Base-by-base conservation (phyloP, 495 filamentous ascomycete genomes). In the Hypomontagnella submonticulosa region DNA sequence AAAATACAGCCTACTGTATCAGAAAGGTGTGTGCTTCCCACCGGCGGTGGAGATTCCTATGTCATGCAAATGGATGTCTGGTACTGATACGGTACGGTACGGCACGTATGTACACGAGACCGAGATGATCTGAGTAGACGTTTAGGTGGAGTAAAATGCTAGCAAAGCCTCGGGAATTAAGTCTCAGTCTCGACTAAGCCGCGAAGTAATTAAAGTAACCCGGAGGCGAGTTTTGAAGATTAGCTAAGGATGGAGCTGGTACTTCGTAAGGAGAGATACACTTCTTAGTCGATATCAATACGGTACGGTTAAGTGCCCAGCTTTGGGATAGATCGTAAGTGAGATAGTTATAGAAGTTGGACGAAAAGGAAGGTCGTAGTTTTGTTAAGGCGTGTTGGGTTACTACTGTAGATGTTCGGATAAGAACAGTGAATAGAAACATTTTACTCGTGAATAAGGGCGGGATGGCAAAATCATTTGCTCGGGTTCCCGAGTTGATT, bases 121-220 rank as follows among this genome's bases (percentile, higher is more conserved):
- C 2, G 23, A 63, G 58, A 58, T 54, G 64, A 63, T 59, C 47
- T 59, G 50, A 60, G 65, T 44, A 62, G 53, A 49, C 36, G 41
- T 27, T 36, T 40, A 23, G 42, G 42, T 44, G 49, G 59, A 48
- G 55, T 50, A 56, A 40, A 49, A 50, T 37, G 42, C 43, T 52
- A 48, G 23, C 23, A 27, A 27, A 54, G 62, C 62, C 55, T 55
- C 48, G 23, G 48, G 27, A 50, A 27, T 13, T 12, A 20, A 37
- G 42, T 42, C 41, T 27, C 49, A 59, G 48, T 50, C 15, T 59
- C 40, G 41, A 56, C 65, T 68, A 68, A 68, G 59, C 59, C 9
- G 51, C 12, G 10, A 43, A 30, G 37, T 40, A 52, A 27, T 27
- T 27, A 20, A 52, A 58, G 48, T 65, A 58, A 19, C 32, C 47